Evolutionary conservation across 805 yeast genomes (phyloP).

Genomic region (Metschnikowia santaceciliae): DNA sequence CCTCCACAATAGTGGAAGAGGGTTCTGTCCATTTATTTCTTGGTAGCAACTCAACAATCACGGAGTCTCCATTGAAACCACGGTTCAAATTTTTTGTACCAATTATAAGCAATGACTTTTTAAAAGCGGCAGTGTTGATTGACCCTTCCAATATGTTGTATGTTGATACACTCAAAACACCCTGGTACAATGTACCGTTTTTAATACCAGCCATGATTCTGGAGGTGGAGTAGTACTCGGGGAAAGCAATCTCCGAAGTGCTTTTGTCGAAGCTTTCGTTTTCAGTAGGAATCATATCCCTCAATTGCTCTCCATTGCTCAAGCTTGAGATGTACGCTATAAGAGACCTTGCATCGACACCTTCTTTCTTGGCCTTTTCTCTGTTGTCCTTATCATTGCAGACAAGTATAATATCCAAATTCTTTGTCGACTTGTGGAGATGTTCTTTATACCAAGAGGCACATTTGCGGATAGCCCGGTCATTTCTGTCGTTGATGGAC

Average conservation of each 20-base stretch:
- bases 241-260: constrained; percentile 56
- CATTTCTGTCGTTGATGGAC: constrained; percentile 83
- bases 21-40: constrained; percentile 85
- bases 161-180: constrained; percentile 71
- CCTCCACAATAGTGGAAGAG: constrained; percentile 74
- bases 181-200: constrained; percentile 84
- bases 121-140: constrained; percentile 64
- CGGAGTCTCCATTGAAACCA: constrained; percentile 88
- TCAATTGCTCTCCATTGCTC: constrained; percentile 68
- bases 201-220: constrained; percentile 87
- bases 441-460: constrained; percentile 72
- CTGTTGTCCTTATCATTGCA: constrained; percentile 77
- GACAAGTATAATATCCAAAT: constrained; percentile 52
- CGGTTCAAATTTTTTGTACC: constrained; percentile 87
- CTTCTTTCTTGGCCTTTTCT: constrained; percentile 51
- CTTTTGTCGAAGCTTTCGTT: constrained; percentile 36
- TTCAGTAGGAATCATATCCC: constrained; percentile 70
- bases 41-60: constrained; percentile 86
- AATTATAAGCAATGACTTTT: constrained; percentile 73
- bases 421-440: constrained; percentile 35
- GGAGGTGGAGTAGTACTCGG: constrained; percentile 75
- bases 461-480: constrained; percentile 78
- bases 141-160: constrained; percentile 89
- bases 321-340: constrained; percentile 67
- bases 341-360: constrained; percentile 52